phyloP scores from a whole-genome alignment of 1,284 basidiomycete genomes.

The Malassezia globosa region DNA sequence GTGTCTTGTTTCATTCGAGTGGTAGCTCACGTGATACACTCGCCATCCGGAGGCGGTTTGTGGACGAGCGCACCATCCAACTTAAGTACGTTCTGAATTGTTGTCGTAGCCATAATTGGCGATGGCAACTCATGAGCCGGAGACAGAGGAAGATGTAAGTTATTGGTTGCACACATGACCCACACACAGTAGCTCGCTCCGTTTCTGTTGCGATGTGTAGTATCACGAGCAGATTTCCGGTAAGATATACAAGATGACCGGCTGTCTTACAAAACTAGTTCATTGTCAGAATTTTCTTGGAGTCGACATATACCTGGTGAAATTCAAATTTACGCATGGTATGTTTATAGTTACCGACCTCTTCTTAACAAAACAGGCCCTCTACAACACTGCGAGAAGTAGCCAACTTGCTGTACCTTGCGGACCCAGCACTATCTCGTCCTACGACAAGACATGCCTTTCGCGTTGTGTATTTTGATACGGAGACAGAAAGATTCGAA shows the following conservation, averaged over 20 bases:
- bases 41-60: too few relatives aligned
- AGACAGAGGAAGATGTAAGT: constrained; percentile 12
- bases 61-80: too few relatives aligned
- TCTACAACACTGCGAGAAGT: constrained; percentile 34
- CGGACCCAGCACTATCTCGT: constrained; percentile 21
- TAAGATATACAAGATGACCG: too few relatives aligned
- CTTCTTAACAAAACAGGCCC: too few relatives aligned
- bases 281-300: too few relatives aligned
- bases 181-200: constrained; percentile 2
- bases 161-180: too few relatives aligned
- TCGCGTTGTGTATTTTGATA: constrained; percentile 20
- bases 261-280: too few relatives aligned
- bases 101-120: too few relatives aligned
- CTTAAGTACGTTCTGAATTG: too few relatives aligned
- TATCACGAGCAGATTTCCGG: constrained; percentile 9
- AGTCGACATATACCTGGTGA: constrained; percentile 16
- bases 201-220: constrained; percentile 11
- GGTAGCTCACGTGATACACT: too few relatives aligned
- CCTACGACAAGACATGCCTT: constrained; percentile 29
- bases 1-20: too few relatives aligned
- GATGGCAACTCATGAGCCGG: background rate
- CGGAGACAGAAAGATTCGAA: constrained; percentile 6
- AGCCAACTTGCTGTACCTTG: constrained; percentile 28
- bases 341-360: constrained; percentile 1
- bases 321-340: constrained; percentile 30